Evolutionary conservation across 306 rosid species (phyloP).

Genomic region (Vicia villosa): DNA sequence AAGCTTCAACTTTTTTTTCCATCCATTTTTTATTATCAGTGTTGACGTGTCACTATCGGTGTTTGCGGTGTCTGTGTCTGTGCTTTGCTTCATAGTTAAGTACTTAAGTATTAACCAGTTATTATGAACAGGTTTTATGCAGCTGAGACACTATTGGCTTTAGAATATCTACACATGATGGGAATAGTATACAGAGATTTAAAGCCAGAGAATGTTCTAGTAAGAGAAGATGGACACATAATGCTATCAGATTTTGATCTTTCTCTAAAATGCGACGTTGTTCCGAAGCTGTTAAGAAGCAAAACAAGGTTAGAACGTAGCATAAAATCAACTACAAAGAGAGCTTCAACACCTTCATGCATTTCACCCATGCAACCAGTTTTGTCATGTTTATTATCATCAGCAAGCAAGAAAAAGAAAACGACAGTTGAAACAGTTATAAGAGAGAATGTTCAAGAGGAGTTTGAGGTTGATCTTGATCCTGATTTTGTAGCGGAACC

Average conservation of each 20-base stretch:
- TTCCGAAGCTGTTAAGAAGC: constrained; percentile 68
- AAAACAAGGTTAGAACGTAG: constrained; percentile 38
- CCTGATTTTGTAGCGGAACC: constrained; percentile 96
- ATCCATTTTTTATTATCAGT: too few species aligned
- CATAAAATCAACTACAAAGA: constrained; percentile 39
- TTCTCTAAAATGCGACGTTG: constrained; percentile 90
- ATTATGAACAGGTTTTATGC: constrained; percentile 72
- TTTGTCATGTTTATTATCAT: constrained; percentile 70
- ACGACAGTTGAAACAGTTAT: constrained; percentile 57
- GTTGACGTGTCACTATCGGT: too few species aligned
- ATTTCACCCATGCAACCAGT: constrained; percentile 86
- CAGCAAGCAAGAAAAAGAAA: constrained; percentile 56
- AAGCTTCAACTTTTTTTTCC: constrained; percentile 8
- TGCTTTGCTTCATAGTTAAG: neutral
- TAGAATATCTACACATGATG: constrained; percentile 98
- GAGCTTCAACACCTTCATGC: constrained; percentile 56
- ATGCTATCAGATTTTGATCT: constrained; percentile 98
- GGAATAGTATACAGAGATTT: constrained; percentile 94
- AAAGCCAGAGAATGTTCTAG: constrained; percentile 94
- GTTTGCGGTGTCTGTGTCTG: too few species aligned
- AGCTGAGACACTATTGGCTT: constrained; percentile 81
- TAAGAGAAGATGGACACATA: constrained; percentile 91
- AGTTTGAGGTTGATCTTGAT: constrained; percentile 53
- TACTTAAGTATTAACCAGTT: neutral
- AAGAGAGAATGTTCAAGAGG: constrained; percentile 54